Evolutionary conservation across 1,284 basidiomycete genomes (phyloP).

Genomic region (Trametes hirsuta): DNA sequence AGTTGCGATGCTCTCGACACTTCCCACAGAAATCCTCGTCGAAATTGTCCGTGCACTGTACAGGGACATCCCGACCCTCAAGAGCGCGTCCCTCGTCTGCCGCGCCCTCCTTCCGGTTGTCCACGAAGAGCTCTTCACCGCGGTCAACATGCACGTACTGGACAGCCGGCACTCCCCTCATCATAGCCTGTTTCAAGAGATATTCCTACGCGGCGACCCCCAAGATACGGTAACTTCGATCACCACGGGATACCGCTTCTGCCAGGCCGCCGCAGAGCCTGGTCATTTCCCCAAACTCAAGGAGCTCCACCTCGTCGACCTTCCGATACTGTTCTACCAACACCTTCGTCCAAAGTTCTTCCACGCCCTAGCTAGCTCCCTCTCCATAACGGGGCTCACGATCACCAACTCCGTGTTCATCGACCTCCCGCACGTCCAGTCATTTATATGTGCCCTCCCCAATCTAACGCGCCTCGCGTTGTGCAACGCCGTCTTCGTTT

Average conservation of each 20-base stretch:
- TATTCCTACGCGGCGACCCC: neutral
- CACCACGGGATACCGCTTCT: neutral
- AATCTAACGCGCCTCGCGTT: neutral
- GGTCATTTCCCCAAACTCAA: neutral
- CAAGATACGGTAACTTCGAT: neutral
- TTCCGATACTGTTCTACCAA: neutral
- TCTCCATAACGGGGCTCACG: neutral
- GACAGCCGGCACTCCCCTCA: neutral
- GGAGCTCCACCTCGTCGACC: neutral
- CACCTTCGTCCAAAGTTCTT: neutral
- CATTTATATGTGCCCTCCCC: neutral
- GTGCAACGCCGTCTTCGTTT: neutral
- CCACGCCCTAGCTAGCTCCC: neutral
- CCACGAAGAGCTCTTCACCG: conserved; percentile 11
- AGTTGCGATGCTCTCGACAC: neutral
- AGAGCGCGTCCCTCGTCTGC: neutral
- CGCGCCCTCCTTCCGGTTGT: conserved; percentile 1
- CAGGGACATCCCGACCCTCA: neutral
- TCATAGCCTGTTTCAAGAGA: neutral
- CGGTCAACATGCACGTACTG: neutral
- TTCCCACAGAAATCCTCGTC: conserved; percentile 5
- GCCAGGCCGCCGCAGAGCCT: neutral
- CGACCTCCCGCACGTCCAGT: conserved; percentile 1
- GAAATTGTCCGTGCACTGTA: neutral
- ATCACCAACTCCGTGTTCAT: conserved; percentile 2